These are phyloP conservation scores for Leptomonas pyrrhocoris DNA, from an alignment of 208 protist genomes.

Conservation along the genomic window DNA sequence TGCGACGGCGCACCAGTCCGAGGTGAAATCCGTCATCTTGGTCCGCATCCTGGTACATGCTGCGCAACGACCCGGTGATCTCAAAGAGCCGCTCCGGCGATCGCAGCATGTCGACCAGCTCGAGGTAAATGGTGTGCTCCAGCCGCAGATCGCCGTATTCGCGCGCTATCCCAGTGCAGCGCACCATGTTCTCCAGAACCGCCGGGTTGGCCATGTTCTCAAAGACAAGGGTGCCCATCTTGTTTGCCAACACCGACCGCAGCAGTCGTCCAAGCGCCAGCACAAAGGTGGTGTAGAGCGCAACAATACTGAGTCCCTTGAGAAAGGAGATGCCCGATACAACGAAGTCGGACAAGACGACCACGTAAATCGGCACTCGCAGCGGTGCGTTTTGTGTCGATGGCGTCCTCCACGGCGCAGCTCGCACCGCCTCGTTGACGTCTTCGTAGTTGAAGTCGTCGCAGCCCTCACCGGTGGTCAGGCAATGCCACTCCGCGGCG, in stretches of 20 bases:
- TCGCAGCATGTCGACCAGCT: constrained; percentile 77
- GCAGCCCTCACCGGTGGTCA: constrained; percentile 39
- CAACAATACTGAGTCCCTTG: constrained; percentile 70
- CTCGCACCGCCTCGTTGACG: neutral
- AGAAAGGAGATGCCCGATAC: constrained; percentile 62
- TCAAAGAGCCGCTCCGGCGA: constrained; percentile 63
- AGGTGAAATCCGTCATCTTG: constrained; percentile 24
- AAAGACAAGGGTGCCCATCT: constrained; percentile 46
- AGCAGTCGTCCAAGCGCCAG: constrained; percentile 74
- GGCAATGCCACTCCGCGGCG: constrained; percentile 62
- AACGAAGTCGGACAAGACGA: constrained; percentile 59
- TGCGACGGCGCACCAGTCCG: constrained; percentile 18
- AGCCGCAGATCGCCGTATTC: constrained; percentile 69
- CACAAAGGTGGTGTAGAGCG: constrained; percentile 87
- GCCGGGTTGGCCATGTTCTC: constrained; percentile 66
- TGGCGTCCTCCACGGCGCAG: neutral
- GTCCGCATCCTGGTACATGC: constrained; percentile 25
- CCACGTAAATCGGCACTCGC: constrained; percentile 48
- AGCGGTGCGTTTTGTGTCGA: neutral
- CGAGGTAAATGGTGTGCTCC: constrained; percentile 77
- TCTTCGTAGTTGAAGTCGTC: constrained; percentile 57
- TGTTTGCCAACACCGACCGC: constrained; percentile 58
- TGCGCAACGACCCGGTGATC: constrained; percentile 56
- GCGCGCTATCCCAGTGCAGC: constrained; percentile 54
- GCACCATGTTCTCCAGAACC: constrained; percentile 56